These are phyloP conservation scores for Penicillium sp. DNA, from an alignment of 2,329 filamentous ascomycete species.

Conservation along the genomic window DNA sequence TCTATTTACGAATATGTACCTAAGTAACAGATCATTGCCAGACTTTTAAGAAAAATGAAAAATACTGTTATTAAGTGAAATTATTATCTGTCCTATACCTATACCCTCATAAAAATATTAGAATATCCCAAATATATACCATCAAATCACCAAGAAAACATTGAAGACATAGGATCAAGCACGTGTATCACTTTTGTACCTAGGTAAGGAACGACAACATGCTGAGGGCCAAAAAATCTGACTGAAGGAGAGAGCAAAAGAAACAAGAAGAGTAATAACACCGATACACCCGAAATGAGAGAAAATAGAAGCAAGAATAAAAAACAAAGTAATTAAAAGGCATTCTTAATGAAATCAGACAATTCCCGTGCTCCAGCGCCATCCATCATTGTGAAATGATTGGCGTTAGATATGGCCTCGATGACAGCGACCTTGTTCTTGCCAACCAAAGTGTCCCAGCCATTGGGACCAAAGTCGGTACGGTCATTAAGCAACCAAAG, in stretches of 20 bases:
- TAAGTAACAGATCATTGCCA: neutral
- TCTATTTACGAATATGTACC: too few relatives aligned
- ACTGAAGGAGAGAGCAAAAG: neutral
- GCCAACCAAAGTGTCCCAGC: constrained; percentile 45
- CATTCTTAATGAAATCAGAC: constrained; percentile 15
- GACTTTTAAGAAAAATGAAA: neutral
- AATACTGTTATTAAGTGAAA: constrained; percentile 4
- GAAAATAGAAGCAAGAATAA: neutral
- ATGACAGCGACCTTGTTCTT: constrained; percentile 32
- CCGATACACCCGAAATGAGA: neutral
- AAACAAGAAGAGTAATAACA: neutral
- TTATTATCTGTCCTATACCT: constrained; percentile 7
- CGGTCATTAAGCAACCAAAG: constrained; percentile 47
- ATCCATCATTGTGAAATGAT: constrained; percentile 31
- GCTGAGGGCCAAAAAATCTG: too few relatives aligned
- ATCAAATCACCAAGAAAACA: neutral
- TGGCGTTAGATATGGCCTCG: constrained; percentile 29
- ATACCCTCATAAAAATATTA: neutral
- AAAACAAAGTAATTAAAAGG: neutral
- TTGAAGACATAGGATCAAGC: neutral
- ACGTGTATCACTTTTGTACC: neutral
- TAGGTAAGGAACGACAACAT: constrained; percentile 1
- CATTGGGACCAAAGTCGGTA: constrained; percentile 45
- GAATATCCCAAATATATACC: neutral
- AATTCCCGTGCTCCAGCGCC: constrained; percentile 11